Evolutionary conservation across 2,329 filamentous ascomycete species (phyloP).

Genomic region (Emericellopsis atlantica): DNA sequence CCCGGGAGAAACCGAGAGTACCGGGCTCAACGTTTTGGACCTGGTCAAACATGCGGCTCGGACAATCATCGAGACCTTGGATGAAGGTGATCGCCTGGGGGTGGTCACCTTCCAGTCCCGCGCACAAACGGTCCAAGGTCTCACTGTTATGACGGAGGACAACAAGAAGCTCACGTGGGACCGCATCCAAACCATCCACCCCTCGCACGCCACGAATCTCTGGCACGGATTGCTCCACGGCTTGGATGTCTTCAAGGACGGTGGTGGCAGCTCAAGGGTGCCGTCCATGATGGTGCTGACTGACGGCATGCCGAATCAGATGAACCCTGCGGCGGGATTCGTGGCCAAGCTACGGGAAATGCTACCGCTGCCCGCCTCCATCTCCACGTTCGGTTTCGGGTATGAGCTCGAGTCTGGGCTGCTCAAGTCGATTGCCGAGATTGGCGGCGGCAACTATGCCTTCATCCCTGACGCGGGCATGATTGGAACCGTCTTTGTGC

Average conservation of each 20-base stretch:
- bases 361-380: slow-evolving; percentile 25
- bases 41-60: slow-evolving; percentile 46
- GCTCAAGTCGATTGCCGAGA: slow-evolving; percentile 46
- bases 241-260: slow-evolving; percentile 29
- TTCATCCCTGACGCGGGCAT: slow-evolving; percentile 52
- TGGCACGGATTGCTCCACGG: slow-evolving; percentile 44
- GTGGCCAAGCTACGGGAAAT: slow-evolving; percentile 36
- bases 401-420: slow-evolving; percentile 27
- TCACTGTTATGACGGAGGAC: slow-evolving; percentile 30
- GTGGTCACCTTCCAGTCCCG: slow-evolving; percentile 40
- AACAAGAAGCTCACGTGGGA: slow-evolving; percentile 29
- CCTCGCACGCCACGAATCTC: slow-evolving; percentile 34
- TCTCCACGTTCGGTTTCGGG: slow-evolving; percentile 24
- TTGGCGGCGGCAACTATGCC: slow-evolving; percentile 42
- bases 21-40: slow-evolving; percentile 42
- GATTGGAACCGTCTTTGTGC: slow-evolving; percentile 50
- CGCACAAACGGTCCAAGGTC: slow-evolving; percentile 28
- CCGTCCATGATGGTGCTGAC: slow-evolving; percentile 41
- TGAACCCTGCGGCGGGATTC: slow-evolving; percentile 40
- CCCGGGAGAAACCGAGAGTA: slow-evolving; percentile 33
- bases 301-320: slow-evolving; percentile 40
- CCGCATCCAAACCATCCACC: slow-evolving; percentile 28
- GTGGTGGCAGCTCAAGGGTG: slow-evolving; percentile 19
- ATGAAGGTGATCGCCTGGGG: slow-evolving; percentile 39
- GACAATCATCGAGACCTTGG: slow-evolving; percentile 44